phyloP scores from a whole-genome alignment of 495 filamentous ascomycete genomes.

The Aspergillus nidulans region DNA sequence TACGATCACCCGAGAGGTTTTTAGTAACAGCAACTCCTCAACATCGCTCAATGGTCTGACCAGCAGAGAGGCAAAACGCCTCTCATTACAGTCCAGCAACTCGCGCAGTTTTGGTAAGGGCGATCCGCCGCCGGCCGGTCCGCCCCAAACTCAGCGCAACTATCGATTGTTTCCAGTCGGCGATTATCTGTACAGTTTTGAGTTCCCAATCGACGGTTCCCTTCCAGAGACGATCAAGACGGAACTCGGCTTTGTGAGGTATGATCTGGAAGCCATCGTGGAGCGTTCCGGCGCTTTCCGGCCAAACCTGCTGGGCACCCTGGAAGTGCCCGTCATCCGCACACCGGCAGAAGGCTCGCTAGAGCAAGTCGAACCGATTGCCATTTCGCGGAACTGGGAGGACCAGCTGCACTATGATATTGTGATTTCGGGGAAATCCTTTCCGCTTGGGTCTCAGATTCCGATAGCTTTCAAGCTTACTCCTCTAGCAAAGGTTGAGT shows the following conservation, averaged over 20 bases:
- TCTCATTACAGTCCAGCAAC: conserved; percentile 72
- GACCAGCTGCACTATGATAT: conserved; percentile 99
- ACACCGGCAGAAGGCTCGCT: conserved; percentile 87
- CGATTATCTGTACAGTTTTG: conserved; percentile 91
- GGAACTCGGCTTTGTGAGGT: conserved; percentile 82
- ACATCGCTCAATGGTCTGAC: conserved; percentile 30
- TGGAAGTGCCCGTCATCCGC: conserved; percentile 83
- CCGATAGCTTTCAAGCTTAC: conserved; percentile 98
- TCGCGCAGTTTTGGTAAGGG: conserved; percentile 85
- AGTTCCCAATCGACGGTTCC: conserved; percentile 88
- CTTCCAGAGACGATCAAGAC: conserved; percentile 89
- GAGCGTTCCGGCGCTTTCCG: conserved; percentile 92
- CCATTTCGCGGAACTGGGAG: conserved; percentile 95
- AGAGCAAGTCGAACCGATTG: conserved; percentile 93
- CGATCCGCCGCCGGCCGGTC: conserved; percentile 56
- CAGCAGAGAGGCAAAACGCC: conserved; percentile 52
- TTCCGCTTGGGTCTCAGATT: conserved; percentile 85
- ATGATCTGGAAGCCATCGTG: conserved; percentile 82
- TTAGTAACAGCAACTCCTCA: conserved; percentile 37
- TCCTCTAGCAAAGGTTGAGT: conserved; percentile 91
- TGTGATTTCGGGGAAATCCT: conserved; percentile 97
- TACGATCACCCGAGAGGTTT: conserved; percentile 37
- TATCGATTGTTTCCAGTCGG: conserved; percentile 88
- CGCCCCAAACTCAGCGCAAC: conserved; percentile 73
- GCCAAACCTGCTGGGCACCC: conserved; percentile 76